A percentile compares a stretch with the other conserved stretches of the same genome.
These are phyloP conservation scores for Trichoderma koningiopsis DNA, from an alignment of 2,329 filamentous ascomycete genomes.

Conservation along the genomic window DNA sequence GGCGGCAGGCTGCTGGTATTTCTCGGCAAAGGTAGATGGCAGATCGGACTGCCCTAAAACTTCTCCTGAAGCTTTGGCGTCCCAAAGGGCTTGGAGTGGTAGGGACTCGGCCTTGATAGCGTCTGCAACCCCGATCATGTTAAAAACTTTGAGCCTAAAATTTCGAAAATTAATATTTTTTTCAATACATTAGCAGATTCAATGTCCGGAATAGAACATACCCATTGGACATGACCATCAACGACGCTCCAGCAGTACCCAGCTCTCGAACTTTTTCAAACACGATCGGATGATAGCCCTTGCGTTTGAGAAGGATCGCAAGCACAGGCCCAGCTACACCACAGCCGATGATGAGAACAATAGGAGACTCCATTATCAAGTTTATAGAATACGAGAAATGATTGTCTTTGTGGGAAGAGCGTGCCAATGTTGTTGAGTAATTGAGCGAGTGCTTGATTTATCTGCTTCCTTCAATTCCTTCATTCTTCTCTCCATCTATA, in stretches of 20 bases:
- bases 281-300: constrained; percentile 34
- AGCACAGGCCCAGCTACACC: constrained; percentile 33
- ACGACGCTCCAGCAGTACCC: constrained; percentile 32
- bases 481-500: background rate
- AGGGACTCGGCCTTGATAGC: constrained; percentile 24
- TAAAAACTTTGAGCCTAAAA: constrained; percentile 30
- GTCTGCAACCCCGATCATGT: constrained; percentile 29
- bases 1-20: constrained; percentile 30
- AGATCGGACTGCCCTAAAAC: constrained; percentile 30
- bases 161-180: background rate
- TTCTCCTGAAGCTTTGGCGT: constrained; percentile 28
- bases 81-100: constrained; percentile 29
- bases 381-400: background rate
- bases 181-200: background rate
- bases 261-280: constrained; percentile 32
- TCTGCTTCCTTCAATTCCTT: background rate
- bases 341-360: constrained; percentile 33
- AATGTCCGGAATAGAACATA: background rate
- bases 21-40: constrained; percentile 27
- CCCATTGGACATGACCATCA: constrained; percentile 35
- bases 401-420: background rate
- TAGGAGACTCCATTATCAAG: constrained; percentile 16
- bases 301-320: constrained; percentile 31
- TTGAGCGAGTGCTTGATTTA: background rate
- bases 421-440: background rate